Conservation (phyloP, 2,329 filamentous ascomycete species). For the Apiospora hydei region DNA sequence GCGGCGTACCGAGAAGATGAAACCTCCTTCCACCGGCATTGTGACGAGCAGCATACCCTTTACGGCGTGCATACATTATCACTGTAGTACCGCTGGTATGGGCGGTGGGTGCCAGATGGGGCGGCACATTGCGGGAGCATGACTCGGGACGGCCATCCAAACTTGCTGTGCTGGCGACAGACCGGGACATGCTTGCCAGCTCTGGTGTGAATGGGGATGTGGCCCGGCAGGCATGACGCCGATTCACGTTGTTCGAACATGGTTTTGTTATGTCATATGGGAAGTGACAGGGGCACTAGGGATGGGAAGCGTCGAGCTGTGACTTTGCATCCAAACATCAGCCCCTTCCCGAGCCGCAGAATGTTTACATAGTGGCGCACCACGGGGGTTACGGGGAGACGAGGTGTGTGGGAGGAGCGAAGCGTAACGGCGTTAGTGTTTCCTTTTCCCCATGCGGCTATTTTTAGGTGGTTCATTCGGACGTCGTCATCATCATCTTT, state of each 20-base stretch:
- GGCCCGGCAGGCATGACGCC: neutral
- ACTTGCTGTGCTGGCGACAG: conserved; percentile 5
- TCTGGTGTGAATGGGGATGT: neutral
- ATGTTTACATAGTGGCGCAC: neutral
- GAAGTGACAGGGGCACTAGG: neutral
- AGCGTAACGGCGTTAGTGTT: conserved; percentile 20
- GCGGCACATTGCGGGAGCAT: neutral
- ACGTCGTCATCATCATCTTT: conserved; percentile 3
- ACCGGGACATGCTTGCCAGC: conserved; percentile 12
- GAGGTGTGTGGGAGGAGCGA: neutral
- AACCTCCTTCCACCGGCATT: neutral
- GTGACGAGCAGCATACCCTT: conserved; percentile 1
- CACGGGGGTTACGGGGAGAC: neutral
- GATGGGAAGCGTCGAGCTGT: conserved; percentile 5
- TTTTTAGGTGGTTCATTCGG: neutral
- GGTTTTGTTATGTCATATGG: neutral
- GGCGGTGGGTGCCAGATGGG: neutral
- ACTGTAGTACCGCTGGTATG: neutral
- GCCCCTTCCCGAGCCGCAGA: neutral
- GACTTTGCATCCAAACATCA: neutral
- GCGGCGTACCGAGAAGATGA: conserved; percentile 18
- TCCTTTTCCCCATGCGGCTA: neutral
- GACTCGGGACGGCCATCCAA: conserved; percentile 7
- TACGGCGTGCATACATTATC: neutral
- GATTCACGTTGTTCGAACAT: neutral